Evolutionary conservation across 306 rosid species (phyloP).

Genomic region (Abrus precatorius): DNA sequence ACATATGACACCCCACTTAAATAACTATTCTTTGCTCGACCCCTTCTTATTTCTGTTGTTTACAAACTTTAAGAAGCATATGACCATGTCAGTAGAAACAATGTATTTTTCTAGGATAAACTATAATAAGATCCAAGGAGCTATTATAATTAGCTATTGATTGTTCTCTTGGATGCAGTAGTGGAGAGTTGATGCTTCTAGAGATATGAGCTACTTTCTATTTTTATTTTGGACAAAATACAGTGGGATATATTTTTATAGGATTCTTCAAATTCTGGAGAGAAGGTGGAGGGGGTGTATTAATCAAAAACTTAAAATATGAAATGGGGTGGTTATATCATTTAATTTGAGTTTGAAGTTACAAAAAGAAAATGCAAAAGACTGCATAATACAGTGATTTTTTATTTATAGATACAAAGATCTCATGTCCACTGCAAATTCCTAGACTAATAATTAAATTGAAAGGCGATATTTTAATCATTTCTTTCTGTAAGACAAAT

Average conservation of each 20-base stretch:
- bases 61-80: constrained; percentile 72
- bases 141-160: constrained; percentile 51
- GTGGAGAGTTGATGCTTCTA: constrained; percentile 54
- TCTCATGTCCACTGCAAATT: constrained; percentile 45
- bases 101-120: constrained; percentile 50
- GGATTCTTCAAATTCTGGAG: constrained; percentile 20
- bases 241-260: constrained; percentile 14
- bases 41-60: constrained; percentile 34
- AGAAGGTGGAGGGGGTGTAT: background rate
- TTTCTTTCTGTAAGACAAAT: constrained; percentile 36
- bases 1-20: constrained; percentile 56
- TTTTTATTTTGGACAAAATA: constrained; percentile 18
- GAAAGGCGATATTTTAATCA: constrained; percentile 26
- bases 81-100: constrained; percentile 65
- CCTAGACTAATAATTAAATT: constrained; percentile 44
- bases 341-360: constrained; percentile 28
- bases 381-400: constrained; percentile 5
- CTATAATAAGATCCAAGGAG: constrained; percentile 64
- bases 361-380: background rate
- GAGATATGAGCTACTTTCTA: constrained; percentile 49
- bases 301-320: constrained; percentile 7
- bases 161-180: constrained; percentile 49
- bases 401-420: constrained; percentile 40
- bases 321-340: constrained; percentile 28
- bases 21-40: constrained; percentile 41